phyloP scores from a whole-genome alignment of 2,329 filamentous ascomycete genomes.

The Clarireedia paspali region DNA sequence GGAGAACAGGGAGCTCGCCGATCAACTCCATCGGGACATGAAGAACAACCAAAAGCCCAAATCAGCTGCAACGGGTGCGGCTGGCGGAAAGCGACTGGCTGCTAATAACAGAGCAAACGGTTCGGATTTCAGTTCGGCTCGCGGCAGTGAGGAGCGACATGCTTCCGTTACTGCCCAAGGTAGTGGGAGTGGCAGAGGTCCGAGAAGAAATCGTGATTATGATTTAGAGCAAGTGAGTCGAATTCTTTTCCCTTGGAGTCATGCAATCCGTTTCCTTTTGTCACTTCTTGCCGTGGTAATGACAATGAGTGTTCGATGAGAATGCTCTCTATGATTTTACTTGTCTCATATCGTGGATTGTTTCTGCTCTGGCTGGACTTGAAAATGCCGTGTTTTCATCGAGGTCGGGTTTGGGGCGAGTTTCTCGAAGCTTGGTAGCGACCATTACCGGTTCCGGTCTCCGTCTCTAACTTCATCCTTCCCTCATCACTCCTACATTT shows the following conservation, averaged over 20 bases:
- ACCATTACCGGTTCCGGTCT: too few relatives aligned
- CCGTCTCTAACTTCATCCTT: too few relatives aligned
- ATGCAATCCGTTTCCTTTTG: neutral
- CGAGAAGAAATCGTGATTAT: conserved; percentile 69
- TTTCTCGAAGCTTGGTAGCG: too few relatives aligned
- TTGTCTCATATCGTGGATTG: too few relatives aligned
- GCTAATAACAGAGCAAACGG: conserved; percentile 44
- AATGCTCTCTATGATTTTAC: too few relatives aligned
- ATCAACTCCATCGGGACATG: conserved; percentile 62
- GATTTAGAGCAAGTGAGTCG: conserved; percentile 76
- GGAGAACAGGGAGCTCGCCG: conserved; percentile 86
- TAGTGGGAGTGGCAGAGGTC: conserved; percentile 40
- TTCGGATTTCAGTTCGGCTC: conserved; percentile 54
- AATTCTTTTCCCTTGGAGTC: conserved; percentile 16
- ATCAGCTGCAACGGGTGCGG: conserved; percentile 41
- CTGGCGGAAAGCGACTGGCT: conserved; percentile 44
- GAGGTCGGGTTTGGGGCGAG: too few relatives aligned
- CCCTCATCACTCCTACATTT: too few relatives aligned
- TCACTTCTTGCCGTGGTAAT: too few relatives aligned
- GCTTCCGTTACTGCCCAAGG: conserved; percentile 52
- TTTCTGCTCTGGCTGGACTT: too few relatives aligned
- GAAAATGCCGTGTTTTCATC: too few relatives aligned
- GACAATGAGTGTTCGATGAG: too few relatives aligned
- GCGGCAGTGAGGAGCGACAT: conserved; percentile 72
- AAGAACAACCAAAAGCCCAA: conserved; percentile 35